Conservation (phyloP, 2,329 filamentous ascomycete genomes). For the Ophiosphaerella herpotricha region DNA sequence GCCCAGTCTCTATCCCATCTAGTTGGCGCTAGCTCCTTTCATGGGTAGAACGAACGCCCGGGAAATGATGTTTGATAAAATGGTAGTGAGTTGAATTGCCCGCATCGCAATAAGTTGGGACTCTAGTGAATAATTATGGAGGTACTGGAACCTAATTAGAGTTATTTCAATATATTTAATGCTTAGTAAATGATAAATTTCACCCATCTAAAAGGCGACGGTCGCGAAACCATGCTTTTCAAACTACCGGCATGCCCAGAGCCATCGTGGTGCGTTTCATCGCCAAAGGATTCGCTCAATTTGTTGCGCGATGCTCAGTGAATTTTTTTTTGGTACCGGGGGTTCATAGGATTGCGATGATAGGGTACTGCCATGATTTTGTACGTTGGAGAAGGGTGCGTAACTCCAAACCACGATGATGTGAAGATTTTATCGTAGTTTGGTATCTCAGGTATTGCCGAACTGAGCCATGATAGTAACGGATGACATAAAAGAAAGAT, state of each 20-base stretch:
- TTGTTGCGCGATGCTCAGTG: conserved; percentile 20
- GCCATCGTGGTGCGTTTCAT: conserved; percentile 25
- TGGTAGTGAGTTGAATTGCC: too few relatives aligned
- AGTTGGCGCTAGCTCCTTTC: conserved; percentile 36
- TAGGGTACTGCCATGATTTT: neutral
- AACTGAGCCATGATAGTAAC: neutral
- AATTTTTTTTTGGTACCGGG: neutral
- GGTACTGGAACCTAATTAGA: too few relatives aligned
- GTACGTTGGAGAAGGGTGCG: neutral
- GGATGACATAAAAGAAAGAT: too few relatives aligned
- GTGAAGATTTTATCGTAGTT: neutral
- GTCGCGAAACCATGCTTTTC: conserved; percentile 34
- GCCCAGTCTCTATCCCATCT: conserved; percentile 18
- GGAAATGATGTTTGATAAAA: too few relatives aligned
- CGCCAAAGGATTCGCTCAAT: conserved; percentile 28
- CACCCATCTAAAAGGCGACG: conserved; percentile 40
- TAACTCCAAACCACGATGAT: neutral
- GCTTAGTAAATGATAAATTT: conserved; percentile 9
- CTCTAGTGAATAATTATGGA: too few relatives aligned
- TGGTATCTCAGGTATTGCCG: neutral
- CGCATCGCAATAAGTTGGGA: too few relatives aligned
- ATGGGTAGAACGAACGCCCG: conserved; percentile 28
- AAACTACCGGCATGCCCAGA: conserved; percentile 32
- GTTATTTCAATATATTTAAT: too few relatives aligned
- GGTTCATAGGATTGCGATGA: neutral